Conservation (phyloP, 2,329 filamentous ascomycete species). For the Trichophyton benhamiae region DNA sequence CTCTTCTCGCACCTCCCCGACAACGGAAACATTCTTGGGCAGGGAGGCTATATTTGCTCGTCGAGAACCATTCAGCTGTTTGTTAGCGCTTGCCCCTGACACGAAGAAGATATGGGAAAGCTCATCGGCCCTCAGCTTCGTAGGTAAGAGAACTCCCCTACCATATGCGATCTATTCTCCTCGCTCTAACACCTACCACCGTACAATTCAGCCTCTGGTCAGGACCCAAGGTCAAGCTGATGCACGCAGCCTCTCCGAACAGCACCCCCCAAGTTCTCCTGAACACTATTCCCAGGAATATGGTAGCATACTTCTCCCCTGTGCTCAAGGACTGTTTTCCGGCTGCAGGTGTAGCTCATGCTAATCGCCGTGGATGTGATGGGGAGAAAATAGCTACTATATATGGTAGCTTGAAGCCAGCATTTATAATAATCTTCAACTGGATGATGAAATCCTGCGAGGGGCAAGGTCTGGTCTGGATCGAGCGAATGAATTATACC, state of each 20-base stretch:
- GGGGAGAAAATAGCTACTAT: constrained; percentile 9
- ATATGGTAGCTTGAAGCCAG: constrained; percentile 9
- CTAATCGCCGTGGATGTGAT: constrained; percentile 11
- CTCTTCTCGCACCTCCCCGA: neutral
- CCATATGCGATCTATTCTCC: neutral
- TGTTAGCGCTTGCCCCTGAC: neutral
- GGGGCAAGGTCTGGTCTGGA: neutral
- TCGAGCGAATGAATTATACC: constrained; percentile 11
- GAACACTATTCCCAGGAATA: constrained; percentile 8
- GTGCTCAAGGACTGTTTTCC: constrained; percentile 11
- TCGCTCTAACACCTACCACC: neutral
- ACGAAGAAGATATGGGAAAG: neutral
- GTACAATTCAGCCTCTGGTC: constrained; percentile 6
- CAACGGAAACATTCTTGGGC: neutral
- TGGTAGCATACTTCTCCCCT: constrained; percentile 11
- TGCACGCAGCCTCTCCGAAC: constrained; percentile 5
- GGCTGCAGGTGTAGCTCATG: neutral
- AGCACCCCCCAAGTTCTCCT: constrained; percentile 7
- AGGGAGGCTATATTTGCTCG: neutral
- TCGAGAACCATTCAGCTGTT: neutral
- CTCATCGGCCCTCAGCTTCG: neutral
- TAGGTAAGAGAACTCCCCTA: neutral
- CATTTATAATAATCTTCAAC: constrained; percentile 8
- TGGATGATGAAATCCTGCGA: constrained; percentile 13
- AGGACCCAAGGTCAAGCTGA: constrained; percentile 9